Evolutionary conservation across 2,329 filamentous ascomycete genomes (phyloP).

Genomic region (Dothideomycetes sp.): DNA sequence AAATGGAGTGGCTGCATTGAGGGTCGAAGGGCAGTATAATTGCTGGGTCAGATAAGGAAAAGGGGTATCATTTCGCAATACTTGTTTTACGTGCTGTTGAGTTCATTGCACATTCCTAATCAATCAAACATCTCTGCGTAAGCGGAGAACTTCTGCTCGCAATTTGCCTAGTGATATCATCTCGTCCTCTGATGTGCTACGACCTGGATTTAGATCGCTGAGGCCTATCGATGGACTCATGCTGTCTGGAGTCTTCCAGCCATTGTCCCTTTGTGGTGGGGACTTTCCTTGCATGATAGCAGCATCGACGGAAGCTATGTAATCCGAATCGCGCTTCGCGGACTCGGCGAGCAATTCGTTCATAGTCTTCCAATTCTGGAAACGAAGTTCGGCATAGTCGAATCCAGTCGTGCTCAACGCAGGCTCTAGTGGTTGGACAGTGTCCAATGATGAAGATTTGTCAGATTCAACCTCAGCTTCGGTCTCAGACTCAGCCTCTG

Average conservation of each 20-base stretch:
- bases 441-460: neutral
- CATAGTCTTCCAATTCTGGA: slow-evolving; percentile 38
- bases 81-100: too few species aligned
- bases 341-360: slow-evolving; percentile 31
- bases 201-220: neutral
- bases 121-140: too few species aligned
- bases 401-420: slow-evolving; percentile 26
- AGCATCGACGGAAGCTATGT: slow-evolving; percentile 16
- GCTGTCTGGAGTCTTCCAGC: neutral
- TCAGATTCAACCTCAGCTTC: neutral
- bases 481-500: neutral
- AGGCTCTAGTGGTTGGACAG: slow-evolving; percentile 4
- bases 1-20: too few species aligned
- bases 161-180: too few species aligned
- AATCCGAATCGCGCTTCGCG: slow-evolving; percentile 16
- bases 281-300: slow-evolving; percentile 15
- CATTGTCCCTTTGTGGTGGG: slow-evolving; percentile 11
- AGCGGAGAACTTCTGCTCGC: too few species aligned
- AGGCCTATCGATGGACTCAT: neutral
- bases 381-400: slow-evolving; percentile 34
- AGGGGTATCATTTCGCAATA: too few species aligned
- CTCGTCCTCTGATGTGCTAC: too few species aligned
- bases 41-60: too few species aligned
- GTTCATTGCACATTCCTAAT: too few species aligned
- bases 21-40: too few species aligned